Base-by-base conservation (phyloP, 176 grass and related monocot genomes). In the Triticum timopheevii region DNA sequence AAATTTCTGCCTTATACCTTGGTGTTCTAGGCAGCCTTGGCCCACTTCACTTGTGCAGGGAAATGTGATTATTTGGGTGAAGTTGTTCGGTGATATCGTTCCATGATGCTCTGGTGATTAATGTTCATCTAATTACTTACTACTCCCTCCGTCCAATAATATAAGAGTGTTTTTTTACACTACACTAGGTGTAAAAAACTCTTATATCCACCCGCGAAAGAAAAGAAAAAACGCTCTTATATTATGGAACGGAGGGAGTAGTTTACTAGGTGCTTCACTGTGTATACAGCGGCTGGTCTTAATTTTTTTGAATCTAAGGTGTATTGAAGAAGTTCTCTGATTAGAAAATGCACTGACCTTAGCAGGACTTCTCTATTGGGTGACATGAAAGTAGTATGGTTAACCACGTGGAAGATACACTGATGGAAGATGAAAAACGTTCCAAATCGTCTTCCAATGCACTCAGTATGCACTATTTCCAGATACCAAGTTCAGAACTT, bases 401-500 rank as follows among this genome's bases (percentile, higher is more conserved):
- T 64, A 75, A 75, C 72, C 69, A 74, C 19, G 7, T 10, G 24
- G 36, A 62, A 19, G 36, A 61, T 25, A 71, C 15, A 27, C 17
- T 62, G 24, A 17, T 15, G 6, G 27, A 13, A 45, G 15, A 61
- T 22, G 10, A 31, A 34, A 47, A 42, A 25, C 20, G 13, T 73
- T 40, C 25, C 24, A 15, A 62, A 75, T 56, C 25, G 3, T 13
- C 10, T 73, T 83, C 23, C 52, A 9, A 20, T 69, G 67, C 65
- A 72, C 15, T 10, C 67, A 19, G 31, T 39, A 72, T 40, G 27
- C 25, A 36, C 7, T 24, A 25, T 35, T 24, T 49, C 8, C 30
- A 83, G 49, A 73, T 30, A 30, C 52, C 50, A 30, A 61, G 25
- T 73, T 73, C 34, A 73, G 81, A 73, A 61, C 34, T 83, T 73